Evolutionary conservation across 139 green algal species (phyloP), one percentile per base, ranked within the genome.

Genomic region (Tetradesmus lagerheimii): DNA sequence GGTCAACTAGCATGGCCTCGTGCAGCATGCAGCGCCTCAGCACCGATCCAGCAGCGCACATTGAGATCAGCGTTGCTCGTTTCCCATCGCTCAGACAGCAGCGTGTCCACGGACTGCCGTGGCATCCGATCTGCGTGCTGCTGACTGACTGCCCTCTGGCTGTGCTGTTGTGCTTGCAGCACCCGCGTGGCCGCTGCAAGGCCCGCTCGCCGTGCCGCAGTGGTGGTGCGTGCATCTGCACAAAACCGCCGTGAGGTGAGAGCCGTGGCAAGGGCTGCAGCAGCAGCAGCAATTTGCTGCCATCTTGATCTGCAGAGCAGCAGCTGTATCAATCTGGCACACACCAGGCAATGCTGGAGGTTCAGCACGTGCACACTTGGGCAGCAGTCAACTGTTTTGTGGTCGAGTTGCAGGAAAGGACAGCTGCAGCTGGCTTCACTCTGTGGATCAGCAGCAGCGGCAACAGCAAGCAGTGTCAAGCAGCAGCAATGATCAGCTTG

Each of bases 231-330:
- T 66, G 80, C 80, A 76, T 37, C 39, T 11, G 80, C 80, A 85
- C 80, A 86, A 50, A 76, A 34, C 80, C 80, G 80, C 16, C 80
- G 80, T 75, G 47, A 86, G 80, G 80, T 86, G 43, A 84, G 79
- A n/a, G 4, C 23, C 62, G 62, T n/a, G 62, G 62, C 29, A 38
- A 27, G 66, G 25, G 66, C 66, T 37, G 66, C 27, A 77, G 25
- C 66, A 35, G 23, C 27, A 82, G 20, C 76, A 82, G 35, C 76
- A 82, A 8, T 39, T 38, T n/a, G 38, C 76, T 34, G 35, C 76
- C 20, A 27, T 11, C 23, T n/a, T n/a, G n/a, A n/a, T n/a, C n/a
- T n/a, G n/a, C 23, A 27, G 6, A 74, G 62, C 62, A n/a, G 62
- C 23, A 74, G 62, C 11, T n/a, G n/a, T 2, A n/a, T 74, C 23